A percentile compares a stretch with the other conserved stretches of the same genome.
These are phyloP conservation scores for Saturnispora serradocipensis DNA, from an alignment of 805 yeast species.

Conservation along the genomic window DNA sequence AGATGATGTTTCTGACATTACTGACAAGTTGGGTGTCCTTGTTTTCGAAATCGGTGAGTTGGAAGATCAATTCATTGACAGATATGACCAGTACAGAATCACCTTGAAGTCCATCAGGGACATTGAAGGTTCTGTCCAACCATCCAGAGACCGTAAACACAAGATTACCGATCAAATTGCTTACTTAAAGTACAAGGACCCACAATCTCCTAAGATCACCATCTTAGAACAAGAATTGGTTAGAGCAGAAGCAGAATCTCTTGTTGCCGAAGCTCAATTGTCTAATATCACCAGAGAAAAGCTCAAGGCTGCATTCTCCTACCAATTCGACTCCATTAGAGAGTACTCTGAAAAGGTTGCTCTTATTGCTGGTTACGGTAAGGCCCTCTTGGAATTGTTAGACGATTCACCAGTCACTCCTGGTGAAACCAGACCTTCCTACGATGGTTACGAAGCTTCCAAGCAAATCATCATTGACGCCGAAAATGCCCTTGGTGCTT, in stretches of 20 bases:
- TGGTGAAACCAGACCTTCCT: constrained; percentile 86
- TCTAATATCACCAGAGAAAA: constrained; percentile 84
- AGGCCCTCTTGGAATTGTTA: constrained; percentile 71
- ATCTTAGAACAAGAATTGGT: constrained; percentile 83
- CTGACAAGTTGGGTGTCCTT: constrained; percentile 79
- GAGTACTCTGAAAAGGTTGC: constrained; percentile 83
- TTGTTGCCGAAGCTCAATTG: constrained; percentile 87
- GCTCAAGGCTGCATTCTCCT: constrained; percentile 74
- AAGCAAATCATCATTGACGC: constrained; percentile 82
- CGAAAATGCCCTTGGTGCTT: constrained; percentile 70
- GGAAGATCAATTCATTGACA: constrained; percentile 80
- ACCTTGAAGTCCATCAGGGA: constrained; percentile 75
- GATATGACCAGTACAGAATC: constrained; percentile 78
- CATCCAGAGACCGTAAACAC: constrained; percentile 78
- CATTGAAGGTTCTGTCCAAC: constrained; percentile 82
- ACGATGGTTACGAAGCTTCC: constrained; percentile 83
- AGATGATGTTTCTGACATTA: constrained; percentile 77
- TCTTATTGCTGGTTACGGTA: constrained; percentile 83
- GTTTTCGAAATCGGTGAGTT: constrained; percentile 77
- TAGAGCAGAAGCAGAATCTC: constrained; percentile 84
- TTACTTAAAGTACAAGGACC: constrained; percentile 74
- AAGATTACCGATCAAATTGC: constrained; percentile 82
- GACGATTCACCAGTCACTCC: constrained; percentile 85
- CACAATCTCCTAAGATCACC: constrained; percentile 71
- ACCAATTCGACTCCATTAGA: constrained; percentile 77